Evolutionary conservation across 148 eudicot genomes (phyloP).

Genomic region (Heliosperma pusillum): DNA sequence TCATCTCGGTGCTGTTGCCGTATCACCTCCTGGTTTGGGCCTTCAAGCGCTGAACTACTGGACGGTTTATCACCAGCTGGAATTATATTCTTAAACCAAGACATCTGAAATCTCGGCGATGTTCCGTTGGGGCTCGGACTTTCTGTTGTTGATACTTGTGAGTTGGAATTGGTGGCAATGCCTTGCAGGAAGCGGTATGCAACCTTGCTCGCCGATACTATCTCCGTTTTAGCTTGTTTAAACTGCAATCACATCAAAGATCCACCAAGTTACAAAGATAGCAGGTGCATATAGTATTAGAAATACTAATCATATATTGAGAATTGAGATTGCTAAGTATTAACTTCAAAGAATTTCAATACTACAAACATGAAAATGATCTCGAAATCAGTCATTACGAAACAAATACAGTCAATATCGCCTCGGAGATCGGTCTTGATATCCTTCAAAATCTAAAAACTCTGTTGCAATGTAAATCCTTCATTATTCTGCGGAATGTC

Average conservation of each 20-base stretch:
- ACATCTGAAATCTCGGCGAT: slow-evolving; percentile 58
- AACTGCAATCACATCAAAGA: slow-evolving; percentile 40
- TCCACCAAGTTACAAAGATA: not conserved
- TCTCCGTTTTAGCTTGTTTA: slow-evolving; percentile 93
- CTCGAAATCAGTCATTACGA: too few species aligned
- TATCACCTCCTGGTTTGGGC: slow-evolving; percentile 39
- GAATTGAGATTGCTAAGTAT: not conserved
- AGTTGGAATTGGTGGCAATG: slow-evolving; percentile 44
- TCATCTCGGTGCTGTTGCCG: slow-evolving; percentile 31
- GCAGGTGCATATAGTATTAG: not conserved
- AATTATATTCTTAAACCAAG: slow-evolving; percentile 78
- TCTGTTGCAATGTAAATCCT: not conserved
- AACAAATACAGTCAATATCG: too few species aligned
- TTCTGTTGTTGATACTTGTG: slow-evolving; percentile 44
- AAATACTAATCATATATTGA: not conserved
- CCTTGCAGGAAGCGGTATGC: slow-evolving; percentile 77
- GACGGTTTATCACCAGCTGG: slow-evolving; percentile 76
- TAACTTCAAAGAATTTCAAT: not conserved
- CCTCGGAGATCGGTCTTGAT: too few species aligned
- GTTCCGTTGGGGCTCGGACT: slow-evolving; percentile 44
- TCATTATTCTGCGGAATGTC: not conserved
- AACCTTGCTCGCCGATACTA: slow-evolving; percentile 86
- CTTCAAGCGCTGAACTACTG: slow-evolving; percentile 62
- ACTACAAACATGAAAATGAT: not conserved
- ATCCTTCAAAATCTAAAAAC: too few species aligned